A percentile compares a stretch with the other conserved stretches of the same genome.
phyloP scores from a whole-genome alignment of 106 monocot species.

The Ottelia alismoides region DNA sequence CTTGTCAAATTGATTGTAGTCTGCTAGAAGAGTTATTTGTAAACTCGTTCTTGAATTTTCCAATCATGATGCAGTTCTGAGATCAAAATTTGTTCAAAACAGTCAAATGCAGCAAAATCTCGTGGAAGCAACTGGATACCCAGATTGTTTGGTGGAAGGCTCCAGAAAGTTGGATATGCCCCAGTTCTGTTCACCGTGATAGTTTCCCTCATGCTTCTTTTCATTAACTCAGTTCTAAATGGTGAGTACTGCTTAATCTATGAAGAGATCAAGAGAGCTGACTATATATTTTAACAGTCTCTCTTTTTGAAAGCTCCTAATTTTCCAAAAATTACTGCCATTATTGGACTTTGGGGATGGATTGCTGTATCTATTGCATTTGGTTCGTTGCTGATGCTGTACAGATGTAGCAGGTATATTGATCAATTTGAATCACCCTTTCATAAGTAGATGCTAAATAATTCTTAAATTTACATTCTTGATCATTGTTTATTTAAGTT shows the following conservation, averaged over 20 bases:
- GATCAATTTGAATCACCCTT: too few relatives aligned
- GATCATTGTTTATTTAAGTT: too few relatives aligned
- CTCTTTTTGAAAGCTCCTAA: slow-evolving; percentile 41
- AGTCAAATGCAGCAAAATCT: slow-evolving; percentile 13
- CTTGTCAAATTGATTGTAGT: too few relatives aligned
- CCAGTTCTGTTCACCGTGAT: slow-evolving; percentile 46
- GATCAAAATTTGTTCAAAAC: neutral
- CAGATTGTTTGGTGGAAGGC: slow-evolving; percentile 31
- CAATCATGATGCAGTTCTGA: too few relatives aligned
- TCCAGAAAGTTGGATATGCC: slow-evolving; percentile 47
- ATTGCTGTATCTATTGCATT: slow-evolving; percentile 55
- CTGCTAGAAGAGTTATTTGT: too few relatives aligned
- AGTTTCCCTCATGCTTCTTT: slow-evolving; percentile 46
- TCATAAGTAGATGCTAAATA: too few relatives aligned
- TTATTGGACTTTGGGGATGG: slow-evolving; percentile 80
- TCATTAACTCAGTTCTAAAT: slow-evolving; percentile 61
- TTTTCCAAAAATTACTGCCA: slow-evolving; percentile 71
- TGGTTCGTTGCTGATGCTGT: slow-evolving; percentile 61
- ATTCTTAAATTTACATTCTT: neutral
- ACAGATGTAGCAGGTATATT: slow-evolving; percentile 80
- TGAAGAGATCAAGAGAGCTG: neutral
- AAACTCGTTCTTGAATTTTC: too few relatives aligned
- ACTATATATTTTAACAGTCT: neutral
- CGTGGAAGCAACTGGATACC: neutral
- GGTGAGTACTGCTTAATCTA: slow-evolving; percentile 45